These are phyloP conservation scores for Leccinum solheimii DNA, from an alignment of 1,284 basidiomycete species.

Conservation along the genomic window DNA sequence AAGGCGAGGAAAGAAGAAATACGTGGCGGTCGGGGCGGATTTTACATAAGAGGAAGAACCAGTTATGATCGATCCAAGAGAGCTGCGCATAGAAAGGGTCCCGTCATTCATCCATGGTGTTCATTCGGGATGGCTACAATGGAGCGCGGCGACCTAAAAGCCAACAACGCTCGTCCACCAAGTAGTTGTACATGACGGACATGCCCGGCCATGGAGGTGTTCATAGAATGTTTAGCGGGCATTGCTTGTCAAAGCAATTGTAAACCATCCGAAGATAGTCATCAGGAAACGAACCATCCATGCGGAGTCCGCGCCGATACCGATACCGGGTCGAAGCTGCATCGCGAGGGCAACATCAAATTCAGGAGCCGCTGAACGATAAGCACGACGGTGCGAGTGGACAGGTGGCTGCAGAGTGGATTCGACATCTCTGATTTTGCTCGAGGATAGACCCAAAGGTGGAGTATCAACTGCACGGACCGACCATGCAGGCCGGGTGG, in stretches of 20 bases:
- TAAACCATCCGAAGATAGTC: slow-evolving; percentile 77
- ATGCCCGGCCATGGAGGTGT: background rate
- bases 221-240: slow-evolving; percentile 14
- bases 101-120: slow-evolving; percentile 9
- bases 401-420: slow-evolving; percentile 14
- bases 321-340: slow-evolving; percentile 69
- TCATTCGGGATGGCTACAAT: slow-evolving; percentile 11
- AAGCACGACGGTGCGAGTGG: slow-evolving; percentile 32
- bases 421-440: slow-evolving; percentile 4
- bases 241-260: slow-evolving; percentile 39
- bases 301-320: slow-evolving; percentile 66
- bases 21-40: background rate
- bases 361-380: slow-evolving; percentile 42
- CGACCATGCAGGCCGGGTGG: slow-evolving; percentile 42
- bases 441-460: slow-evolving; percentile 22
- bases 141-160: background rate
- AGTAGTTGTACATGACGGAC: background rate
- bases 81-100: slow-evolving; percentile 9
- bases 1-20: background rate
- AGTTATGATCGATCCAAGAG: slow-evolving; percentile 5
- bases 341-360: slow-evolving; percentile 72
- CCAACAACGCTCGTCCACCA: slow-evolving; percentile 4
- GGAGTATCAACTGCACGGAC: slow-evolving; percentile 39
- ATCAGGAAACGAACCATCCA: slow-evolving; percentile 78
- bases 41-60: background rate